A percentile compares a stretch with the other conserved stretches of the same genome.
These are phyloP conservation scores for Linnemannia zychae DNA, from an alignment of 192 early-diverging fungal genomes.

Conservation along the genomic window DNA sequence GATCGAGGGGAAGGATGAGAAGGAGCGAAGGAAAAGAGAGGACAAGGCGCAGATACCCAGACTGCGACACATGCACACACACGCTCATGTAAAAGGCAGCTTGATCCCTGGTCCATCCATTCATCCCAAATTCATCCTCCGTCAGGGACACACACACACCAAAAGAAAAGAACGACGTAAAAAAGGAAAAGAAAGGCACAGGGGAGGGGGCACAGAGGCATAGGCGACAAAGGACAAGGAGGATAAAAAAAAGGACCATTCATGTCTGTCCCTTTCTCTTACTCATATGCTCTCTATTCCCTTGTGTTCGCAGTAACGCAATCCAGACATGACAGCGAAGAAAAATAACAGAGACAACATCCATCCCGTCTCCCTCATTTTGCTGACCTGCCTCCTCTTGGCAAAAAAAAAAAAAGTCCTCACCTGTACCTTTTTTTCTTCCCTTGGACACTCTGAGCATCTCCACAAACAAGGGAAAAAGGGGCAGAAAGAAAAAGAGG, in stretches of 20 bases:
- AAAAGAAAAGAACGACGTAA: background rate
- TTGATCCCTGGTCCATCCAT: background rate
- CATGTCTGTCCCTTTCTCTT: background rate
- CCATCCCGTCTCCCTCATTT: slow-evolving; percentile 4
- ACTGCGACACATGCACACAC: background rate
- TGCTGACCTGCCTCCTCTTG: background rate
- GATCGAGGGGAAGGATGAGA: too few species aligned
- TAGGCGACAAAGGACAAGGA: background rate
- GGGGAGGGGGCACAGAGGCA: slow-evolving; percentile 5
- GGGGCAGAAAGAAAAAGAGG: background rate
- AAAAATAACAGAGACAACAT: background rate
- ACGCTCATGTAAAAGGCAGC: background rate
- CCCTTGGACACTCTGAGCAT: background rate
- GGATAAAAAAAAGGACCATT: slow-evolving; percentile 7
- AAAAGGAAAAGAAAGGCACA: background rate
- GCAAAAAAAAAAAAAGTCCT: too few species aligned
- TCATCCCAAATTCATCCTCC: background rate
- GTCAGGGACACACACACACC: background rate
- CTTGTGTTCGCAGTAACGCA: background rate
- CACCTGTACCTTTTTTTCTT: background rate
- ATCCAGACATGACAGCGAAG: background rate
- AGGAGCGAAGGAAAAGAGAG: too few species aligned
- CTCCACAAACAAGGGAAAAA: background rate
- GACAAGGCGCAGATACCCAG: background rate
- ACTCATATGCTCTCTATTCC: background rate